Evolutionary conservation across 108 stramenopile species (phyloP), one percentile per base, ranked within the genome.

Genomic region (Conticribra weissflogii): DNA sequence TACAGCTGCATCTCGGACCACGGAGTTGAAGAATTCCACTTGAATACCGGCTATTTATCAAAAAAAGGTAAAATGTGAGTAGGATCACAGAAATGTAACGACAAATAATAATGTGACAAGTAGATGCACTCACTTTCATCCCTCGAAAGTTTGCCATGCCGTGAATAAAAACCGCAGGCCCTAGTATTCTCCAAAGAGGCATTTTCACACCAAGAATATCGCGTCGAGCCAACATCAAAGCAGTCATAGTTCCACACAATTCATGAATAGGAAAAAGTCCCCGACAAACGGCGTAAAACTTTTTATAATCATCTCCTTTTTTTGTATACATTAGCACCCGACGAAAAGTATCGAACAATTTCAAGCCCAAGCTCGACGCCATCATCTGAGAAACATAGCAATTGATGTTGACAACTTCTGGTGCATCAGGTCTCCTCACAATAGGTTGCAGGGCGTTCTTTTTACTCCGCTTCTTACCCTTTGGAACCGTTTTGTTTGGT

Each of bases 1-100:
- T 86, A 84, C n/a, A 93, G 54, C 70, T 96, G 95, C 93, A 95
- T 95, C 60, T 97, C 97, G 15, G 90, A 84, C 97, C 97, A 97
- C 7, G 95, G 97, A 1, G 89, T 93, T 7, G 91, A 70, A 5
- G 95, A 90, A 62, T 91, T 92, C 95, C 95, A 96, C 77, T 95
- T 96, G 81, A 95, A 96, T 4, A 97, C 63, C 7, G 97, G 97
- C 73, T 79, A 2, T 2, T 9, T n/a, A n/a, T n/a, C n/a, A 22
- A 68, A n/a, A 34, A 56, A 27, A 33, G 31, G 27, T 16, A 21
- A 16, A 36, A 1, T 44, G 29, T 5, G 28, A 32, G 54, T 50
- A 16, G 23, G 30, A 59, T 51, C 17, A 7, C 0, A 31, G 17
- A 25, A 44, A 63, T 32, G 2, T 2, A 31, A 23, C 44, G 18